Evolutionary conservation across 148 eudicot genomes (phyloP), one percentile per base, ranked within the genome.

Genomic region (Diospyros lotus): DNA sequence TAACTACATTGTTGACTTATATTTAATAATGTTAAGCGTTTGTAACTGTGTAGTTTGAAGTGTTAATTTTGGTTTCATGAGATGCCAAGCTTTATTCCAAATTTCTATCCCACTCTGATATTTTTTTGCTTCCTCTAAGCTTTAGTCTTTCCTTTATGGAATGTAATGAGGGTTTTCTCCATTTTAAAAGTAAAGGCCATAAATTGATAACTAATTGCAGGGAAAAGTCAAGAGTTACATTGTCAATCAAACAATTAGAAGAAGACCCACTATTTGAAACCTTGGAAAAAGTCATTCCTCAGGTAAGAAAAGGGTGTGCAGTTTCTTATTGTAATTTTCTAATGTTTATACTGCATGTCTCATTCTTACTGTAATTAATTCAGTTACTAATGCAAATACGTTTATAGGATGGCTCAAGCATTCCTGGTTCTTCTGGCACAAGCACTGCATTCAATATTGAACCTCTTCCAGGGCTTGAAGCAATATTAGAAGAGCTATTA

Each of bases 261-360:
- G 98, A 92, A 83, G 98, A 95, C 77, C 98, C 98, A 51, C 84
- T 95, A 18, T 61, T 88, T n/a, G 97, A 95, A 85, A 95, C 96
- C 61, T 77, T 92, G 78, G 98, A 95, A 58, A 92, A 92, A 86
- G 97, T 92, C 13, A 92, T 95, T 81, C 93, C 92, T 81, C 92
- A 92, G 94, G 98, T 95, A 71, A 65, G 82, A 53, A 60, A 72
- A 70, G 54, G 75, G 56, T 8, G 9, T 73, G 12, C 39, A 54
- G 41, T 59, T 28, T 39, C 69, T 60, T 17, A 56, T 52, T 7
- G 38, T 46, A 44, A 40, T 72, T 41, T 12, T 42, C 48, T 70
- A 73, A n/a, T 62, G 42, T 68, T 40, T 45, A 45, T 39, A 50
- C 63, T 15, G 65, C n/a, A 41, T 17, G 12, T 51, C 18, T 64